Percentiles rank a stretch among this genome's conserved stretches.
phyloP scores from a whole-genome alignment of 805 yeast species.

The Wickerhamiella sorbophila region DNA sequence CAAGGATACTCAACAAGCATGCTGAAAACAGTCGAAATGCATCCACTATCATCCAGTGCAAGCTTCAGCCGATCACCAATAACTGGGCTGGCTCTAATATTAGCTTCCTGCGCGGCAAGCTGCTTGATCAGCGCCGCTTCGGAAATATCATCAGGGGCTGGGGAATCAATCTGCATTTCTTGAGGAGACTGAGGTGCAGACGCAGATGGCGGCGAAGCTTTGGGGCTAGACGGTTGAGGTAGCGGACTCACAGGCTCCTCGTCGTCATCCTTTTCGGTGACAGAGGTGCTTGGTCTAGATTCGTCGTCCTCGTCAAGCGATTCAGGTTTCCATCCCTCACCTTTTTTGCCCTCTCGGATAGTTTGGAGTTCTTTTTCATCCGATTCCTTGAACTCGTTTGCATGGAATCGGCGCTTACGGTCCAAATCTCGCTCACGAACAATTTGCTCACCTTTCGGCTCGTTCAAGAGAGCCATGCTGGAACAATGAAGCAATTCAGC shows the following conservation, averaged over 20 bases:
- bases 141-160: conserved; percentile 5
- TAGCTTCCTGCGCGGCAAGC: conserved; percentile 16
- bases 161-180: conserved; percentile 2
- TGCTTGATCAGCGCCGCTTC: conserved; percentile 10
- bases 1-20: conserved; percentile 82
- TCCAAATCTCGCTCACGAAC: conserved; percentile 55
- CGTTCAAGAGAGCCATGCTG: conserved; percentile 86
- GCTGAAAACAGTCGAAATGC: conserved; percentile 50
- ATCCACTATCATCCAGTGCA: conserved; percentile 58
- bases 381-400: conserved; percentile 27
- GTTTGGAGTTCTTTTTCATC: conserved; percentile 8
- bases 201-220: background rate
- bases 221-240: conserved; percentile 2
- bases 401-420: conserved; percentile 29
- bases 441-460: conserved; percentile 53
- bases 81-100: conserved; percentile 44
- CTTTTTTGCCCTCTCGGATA: background rate
- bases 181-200: conserved; percentile 4
- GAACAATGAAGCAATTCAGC: conserved; percentile 95
- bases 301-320: background rate
- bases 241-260: conserved; percentile 19
- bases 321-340: conserved; percentile 9
- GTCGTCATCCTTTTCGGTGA: conserved; percentile 9
- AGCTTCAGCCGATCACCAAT: conserved; percentile 83
- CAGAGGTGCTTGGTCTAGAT: background rate